A percentile compares a stretch with the other conserved stretches of the same genome.
Evolutionary conservation across 768 basidiomycete genomes (phyloP).

Genomic region (Clitopilus hobsonii): DNA sequence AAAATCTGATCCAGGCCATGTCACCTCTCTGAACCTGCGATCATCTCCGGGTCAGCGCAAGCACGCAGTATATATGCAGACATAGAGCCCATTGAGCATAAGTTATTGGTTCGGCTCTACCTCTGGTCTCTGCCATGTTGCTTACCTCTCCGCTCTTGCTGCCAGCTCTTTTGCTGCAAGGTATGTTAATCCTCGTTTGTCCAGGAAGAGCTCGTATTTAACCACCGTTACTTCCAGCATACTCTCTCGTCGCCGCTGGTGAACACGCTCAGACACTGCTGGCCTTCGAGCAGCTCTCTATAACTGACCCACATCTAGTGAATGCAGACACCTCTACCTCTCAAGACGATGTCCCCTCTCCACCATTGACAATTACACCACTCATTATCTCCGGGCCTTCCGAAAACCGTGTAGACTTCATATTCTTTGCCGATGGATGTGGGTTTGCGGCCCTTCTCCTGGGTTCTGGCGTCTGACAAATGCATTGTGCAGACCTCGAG

Average conservation of each 20-base stretch:
- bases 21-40: too few relatives aligned
- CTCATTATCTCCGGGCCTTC: conserved; percentile 59
- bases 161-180: neutral
- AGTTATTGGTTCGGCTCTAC: neutral
- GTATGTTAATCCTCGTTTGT: neutral
- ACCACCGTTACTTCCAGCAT: neutral
- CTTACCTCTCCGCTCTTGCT: neutral
- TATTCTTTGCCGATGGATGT: conserved; percentile 82
- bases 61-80: too few relatives aligned
- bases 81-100: too few relatives aligned
- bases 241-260: neutral
- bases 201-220: neutral
- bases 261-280: neutral
- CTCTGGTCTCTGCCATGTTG: neutral
- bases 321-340: neutral
- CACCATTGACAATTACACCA: conserved; percentile 50
- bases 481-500: conserved; percentile 46
- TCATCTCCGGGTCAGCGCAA: too few relatives aligned
- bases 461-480: neutral
- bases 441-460: conserved; percentile 19
- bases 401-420: conserved; percentile 64
- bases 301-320: neutral
- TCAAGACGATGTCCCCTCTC: conserved; percentile 13
- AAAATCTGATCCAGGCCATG: too few relatives aligned
- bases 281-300: neutral